Evolutionary conservation across 441 rosid genomes (phyloP), one percentile per base, ranked within the genome.

Genomic region (Euphorbia corollata): DNA sequence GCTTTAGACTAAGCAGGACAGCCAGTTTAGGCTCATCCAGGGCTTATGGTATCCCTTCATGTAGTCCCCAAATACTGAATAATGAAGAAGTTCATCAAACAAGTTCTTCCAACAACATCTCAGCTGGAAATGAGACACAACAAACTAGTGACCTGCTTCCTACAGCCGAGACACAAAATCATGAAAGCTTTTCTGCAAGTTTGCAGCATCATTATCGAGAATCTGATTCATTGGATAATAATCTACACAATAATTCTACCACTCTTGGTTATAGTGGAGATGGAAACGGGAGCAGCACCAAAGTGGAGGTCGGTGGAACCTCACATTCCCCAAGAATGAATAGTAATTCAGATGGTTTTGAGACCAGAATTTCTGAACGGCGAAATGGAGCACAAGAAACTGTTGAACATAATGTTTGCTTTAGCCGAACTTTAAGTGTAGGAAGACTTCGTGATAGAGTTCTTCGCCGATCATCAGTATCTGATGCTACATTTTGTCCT

Each of bases 391-490:
- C 76, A 61, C 83, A 83, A n/a, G 96, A 87, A 63, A 90, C 91
- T 67, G 82, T 79, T 62, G 98, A 91, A 2, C 78, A 83, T 62
- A 91, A 91, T 82, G 96, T 88, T 76, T 82, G 84, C 53, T 94
- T 89, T 82, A 91, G 97, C 68, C 79, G 99, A 77, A 86, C 99
- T 18, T 77, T 94, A 50, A 94, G 99, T 80, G 98, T 94, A 63
- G 99, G 99, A 73, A 81, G 99, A 77, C 97, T 94, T 64, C 97
- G 98, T 57, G 98, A 94, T 27, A 84, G 99, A 78, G 99, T 94
- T 78, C 92, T 94, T 69, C 91, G 89, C 23, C 77, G 94, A n/a
- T 84, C 98, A 67, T 82, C 99, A 22, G 71, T 82, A 30, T 72
- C 96, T 66, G 96, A 91, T 45, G 67, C 76, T 43, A 43, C 92